phyloP scores from a whole-genome alignment of 1,139 yeast species.

The Zygoascus meyerae region DNA sequence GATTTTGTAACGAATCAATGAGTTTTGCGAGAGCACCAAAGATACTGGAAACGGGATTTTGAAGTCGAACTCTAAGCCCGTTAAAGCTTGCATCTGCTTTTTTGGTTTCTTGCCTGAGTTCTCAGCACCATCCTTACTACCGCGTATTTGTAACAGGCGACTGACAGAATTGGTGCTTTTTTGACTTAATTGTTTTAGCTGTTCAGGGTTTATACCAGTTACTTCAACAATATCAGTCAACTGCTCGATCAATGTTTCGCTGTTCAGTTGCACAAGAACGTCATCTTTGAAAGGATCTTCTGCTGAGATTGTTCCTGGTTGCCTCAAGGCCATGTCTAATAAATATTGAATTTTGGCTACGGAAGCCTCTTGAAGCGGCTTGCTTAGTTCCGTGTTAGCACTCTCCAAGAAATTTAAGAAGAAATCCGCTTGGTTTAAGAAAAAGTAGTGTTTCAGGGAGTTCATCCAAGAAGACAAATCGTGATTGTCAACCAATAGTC shows the following conservation, averaged over 20 bases:
- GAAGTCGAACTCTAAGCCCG: constrained; percentile 61
- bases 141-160: constrained; percentile 11
- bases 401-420: constrained; percentile 42
- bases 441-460: constrained; percentile 49
- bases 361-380: constrained; percentile 36
- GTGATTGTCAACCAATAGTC: constrained; percentile 57
- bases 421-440: constrained; percentile 49
- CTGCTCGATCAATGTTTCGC: constrained; percentile 44
- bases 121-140: constrained; percentile 8
- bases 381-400: constrained; percentile 39
- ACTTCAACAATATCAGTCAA: constrained; percentile 61
- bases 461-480: constrained; percentile 39
- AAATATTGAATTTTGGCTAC: constrained; percentile 38
- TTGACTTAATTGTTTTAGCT: constrained; percentile 9
- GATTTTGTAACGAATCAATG: constrained; percentile 72
- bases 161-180: neutral
- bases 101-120: constrained; percentile 11
- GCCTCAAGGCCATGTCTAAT: constrained; percentile 37
- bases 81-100: constrained; percentile 37
- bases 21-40: constrained; percentile 62
- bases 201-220: constrained; percentile 52
- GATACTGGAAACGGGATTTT: constrained; percentile 83
- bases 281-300: constrained; percentile 38
- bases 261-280: constrained; percentile 29
- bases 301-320: constrained; percentile 38